Evolutionary conservation across 108 stramenopile genomes (phyloP), one percentile per base, ranked within the genome.

Genomic region (Pseudonitzschia multiseries): DNA sequence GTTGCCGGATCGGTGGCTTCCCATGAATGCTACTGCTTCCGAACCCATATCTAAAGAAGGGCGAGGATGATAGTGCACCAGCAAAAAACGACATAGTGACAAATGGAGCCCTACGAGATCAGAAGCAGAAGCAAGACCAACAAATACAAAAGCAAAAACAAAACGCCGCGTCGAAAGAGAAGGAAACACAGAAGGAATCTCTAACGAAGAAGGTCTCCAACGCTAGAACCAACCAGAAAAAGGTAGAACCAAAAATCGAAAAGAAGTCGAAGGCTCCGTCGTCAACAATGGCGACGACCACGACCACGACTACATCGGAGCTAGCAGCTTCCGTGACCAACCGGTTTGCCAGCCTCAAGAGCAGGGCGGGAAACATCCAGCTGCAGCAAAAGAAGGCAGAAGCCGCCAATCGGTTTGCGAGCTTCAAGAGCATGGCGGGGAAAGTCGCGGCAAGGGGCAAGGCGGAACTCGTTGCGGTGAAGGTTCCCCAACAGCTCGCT

Each of bases 341-440:
- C 27, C 61, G 61, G 36, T 62, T 62, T 12, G 61, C 61, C 4
- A 33, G 36, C 32, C 18, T 62, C 15, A 62, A 62, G 61, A 62
- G 40, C 36, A 40, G 36, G 36, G 61, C 61, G 20, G 61, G 48
- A 28, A 50, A n/a, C 32, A 51, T 68, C 43, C 46, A 48, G 13
- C 46, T 48, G 46, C 46, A 14, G 46, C 46, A 48, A 10, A 48
- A 48, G 12, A 48, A 48, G 46, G 32, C 61, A 14, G 32, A 17
- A 33, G 61, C 29, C 36, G n/a, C 61, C 1, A 62, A 62, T 21
- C 29, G 61, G 31, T 62, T 62, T 14, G 61, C 61, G 36, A 33
- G 36, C 61, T 62, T 62, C 20, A 62, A 62, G 61, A 62, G 36
- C 36, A 40, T 62, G 36, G 61, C 61, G n/a, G 61, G 48, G 15